These are phyloP conservation scores for Pelargonium australe DNA, from an alignment of 441 rosid genomes.

Conservation along the genomic window DNA sequence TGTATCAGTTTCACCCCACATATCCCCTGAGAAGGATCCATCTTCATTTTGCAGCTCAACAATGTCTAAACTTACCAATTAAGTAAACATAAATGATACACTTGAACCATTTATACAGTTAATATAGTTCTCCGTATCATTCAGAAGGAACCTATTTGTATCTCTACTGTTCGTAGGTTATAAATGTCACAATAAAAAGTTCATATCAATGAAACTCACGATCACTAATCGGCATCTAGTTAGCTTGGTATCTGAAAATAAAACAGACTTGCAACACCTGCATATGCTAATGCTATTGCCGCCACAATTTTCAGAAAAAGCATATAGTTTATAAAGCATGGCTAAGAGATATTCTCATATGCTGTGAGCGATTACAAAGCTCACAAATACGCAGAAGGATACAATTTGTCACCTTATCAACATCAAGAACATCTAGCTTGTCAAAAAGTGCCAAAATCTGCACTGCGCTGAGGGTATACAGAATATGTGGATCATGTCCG, in stretches of 20 bases:
- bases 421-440: conserved; percentile 59
- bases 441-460: conserved; percentile 81
- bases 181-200: not conserved
- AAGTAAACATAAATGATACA: conserved; percentile 29
- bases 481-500: conserved; percentile 82
- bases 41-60: conserved; percentile 71
- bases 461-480: conserved; percentile 79
- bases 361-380: not conserved
- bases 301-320: too few species aligned
- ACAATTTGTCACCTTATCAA: conserved; percentile 63
- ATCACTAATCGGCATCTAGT: not conserved
- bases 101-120: not conserved
- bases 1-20: conserved; percentile 91
- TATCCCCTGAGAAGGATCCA: conserved; percentile 87
- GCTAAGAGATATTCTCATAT: not conserved
- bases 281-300: not conserved
- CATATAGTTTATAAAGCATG: not conserved
- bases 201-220: too few species aligned
- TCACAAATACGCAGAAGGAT: conserved; percentile 41
- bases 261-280: not conserved
- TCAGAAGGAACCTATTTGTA: too few species aligned
- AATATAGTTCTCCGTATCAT: too few species aligned
- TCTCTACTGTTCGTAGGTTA: not conserved
- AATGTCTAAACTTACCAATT: conserved; percentile 43
- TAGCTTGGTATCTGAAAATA: not conserved